A percentile compares a stretch with the other conserved stretches of the same genome.
Conservation (phyloP, 2,329 filamentous ascomycete species). For the Lecanicillium sp. region DNA sequence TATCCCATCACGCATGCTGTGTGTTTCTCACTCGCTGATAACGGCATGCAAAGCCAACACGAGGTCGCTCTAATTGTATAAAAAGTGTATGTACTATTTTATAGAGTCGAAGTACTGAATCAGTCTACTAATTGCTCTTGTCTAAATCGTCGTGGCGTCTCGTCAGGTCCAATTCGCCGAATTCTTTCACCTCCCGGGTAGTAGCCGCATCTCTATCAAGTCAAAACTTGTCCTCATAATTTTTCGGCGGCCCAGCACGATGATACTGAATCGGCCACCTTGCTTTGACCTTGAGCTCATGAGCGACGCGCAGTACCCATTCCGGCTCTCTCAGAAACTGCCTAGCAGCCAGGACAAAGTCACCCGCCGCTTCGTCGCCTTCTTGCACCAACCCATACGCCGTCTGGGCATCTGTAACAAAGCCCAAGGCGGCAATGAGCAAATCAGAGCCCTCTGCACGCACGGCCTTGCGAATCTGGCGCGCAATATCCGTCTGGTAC, state of each 20-base stretch:
- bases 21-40: no score
- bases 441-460: conserved; percentile 39
- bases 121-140: no score
- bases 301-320: conserved; percentile 64
- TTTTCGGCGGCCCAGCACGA: conserved; percentile 21
- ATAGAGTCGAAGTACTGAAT: no score
- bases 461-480: conserved; percentile 49
- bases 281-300: conserved; percentile 62
- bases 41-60: no score
- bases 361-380: conserved; percentile 36
- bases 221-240: neutral
- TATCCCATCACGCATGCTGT: no score
- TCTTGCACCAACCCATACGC: conserved; percentile 52
- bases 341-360: conserved; percentile 65
- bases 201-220: no score
- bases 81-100: no score
- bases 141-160: no score
- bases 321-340: conserved; percentile 78
- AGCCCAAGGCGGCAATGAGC: conserved; percentile 65
- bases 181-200: no score
- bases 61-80: no score
- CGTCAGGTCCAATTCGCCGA: no score
- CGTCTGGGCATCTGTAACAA: conserved; percentile 60
- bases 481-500: conserved; percentile 55
- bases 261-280: conserved; percentile 63